Conservation (phyloP, 2,329 filamentous ascomycete species). For the Epichloe scottii region DNA sequence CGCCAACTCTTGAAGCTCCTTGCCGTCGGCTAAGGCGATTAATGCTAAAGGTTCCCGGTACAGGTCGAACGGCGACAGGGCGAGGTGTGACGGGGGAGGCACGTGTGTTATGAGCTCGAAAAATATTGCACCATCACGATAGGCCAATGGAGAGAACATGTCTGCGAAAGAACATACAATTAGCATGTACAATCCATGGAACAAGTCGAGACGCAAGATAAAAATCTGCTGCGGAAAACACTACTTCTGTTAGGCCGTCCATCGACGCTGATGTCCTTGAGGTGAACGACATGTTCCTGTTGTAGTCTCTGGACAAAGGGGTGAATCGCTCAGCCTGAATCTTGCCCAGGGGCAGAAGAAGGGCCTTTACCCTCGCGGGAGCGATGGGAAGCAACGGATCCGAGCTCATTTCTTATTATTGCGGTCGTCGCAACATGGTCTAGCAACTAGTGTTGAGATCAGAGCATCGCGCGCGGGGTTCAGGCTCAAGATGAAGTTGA, state of each 20-base stretch:
- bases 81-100: slow-evolving; percentile 65
- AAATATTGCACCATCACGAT: slow-evolving; percentile 73
- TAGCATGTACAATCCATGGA: slow-evolving; percentile 6
- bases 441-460: slow-evolving; percentile 1
- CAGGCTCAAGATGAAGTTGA: background rate
- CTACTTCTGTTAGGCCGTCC: slow-evolving; percentile 74
- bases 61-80: slow-evolving; percentile 78
- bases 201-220: background rate
- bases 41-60: slow-evolving; percentile 76
- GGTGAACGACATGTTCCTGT: slow-evolving; percentile 65
- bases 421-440: slow-evolving; percentile 21
- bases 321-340: slow-evolving; percentile 74
- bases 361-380: slow-evolving; percentile 78
- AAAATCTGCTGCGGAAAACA: background rate
- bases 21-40: slow-evolving; percentile 73
- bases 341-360: slow-evolving; percentile 75
- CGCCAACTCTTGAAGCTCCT: slow-evolving; percentile 45
- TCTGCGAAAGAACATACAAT: slow-evolving; percentile 36
- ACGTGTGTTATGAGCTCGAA: slow-evolving; percentile 77
- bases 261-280: slow-evolving; percentile 80
- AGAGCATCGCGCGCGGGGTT: background rate
- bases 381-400: slow-evolving; percentile 85
- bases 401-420: slow-evolving; percentile 60
- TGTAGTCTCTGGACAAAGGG: slow-evolving; percentile 68
- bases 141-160: slow-evolving; percentile 86